Evolutionary conservation across 164 flowering plant genomes (phyloP).

Genomic region (Vitis vinifera): DNA sequence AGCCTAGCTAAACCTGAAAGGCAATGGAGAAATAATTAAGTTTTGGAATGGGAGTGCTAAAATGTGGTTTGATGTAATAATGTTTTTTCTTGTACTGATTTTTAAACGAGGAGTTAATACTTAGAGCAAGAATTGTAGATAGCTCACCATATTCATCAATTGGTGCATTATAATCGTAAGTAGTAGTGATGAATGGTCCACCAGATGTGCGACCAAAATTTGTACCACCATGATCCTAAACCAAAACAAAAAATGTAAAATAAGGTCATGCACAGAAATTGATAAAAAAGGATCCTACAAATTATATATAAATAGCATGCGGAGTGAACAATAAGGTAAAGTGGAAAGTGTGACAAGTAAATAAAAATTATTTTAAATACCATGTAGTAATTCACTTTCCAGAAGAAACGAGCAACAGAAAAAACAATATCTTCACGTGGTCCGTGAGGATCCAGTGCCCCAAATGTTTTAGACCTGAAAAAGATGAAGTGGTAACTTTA

Average conservation of each 20-base stretch:
- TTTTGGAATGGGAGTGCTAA: background rate
- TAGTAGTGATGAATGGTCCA: constrained; percentile 97
- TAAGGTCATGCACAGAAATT: background rate
- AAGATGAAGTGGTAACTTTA: too few species aligned
- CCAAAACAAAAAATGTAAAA: background rate
- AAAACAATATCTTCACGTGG: constrained; percentile 91
- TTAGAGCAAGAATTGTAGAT: background rate
- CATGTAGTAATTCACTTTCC: constrained; percentile 97
- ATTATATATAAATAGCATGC: background rate
- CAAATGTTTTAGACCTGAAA: constrained; percentile 93
- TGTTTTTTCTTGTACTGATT: too few species aligned
- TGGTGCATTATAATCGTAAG: constrained; percentile 99
- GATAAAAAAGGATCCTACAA: background rate
- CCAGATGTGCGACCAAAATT: constrained; percentile 81
- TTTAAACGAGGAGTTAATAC: background rate
- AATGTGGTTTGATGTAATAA: too few species aligned
- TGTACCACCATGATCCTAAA: constrained; percentile 76
- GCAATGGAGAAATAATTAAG: constrained; percentile 8
- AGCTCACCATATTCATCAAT: constrained; percentile 93
- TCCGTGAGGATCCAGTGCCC: constrained; percentile 82
- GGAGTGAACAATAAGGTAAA: background rate
- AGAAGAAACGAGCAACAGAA: constrained; percentile 94
- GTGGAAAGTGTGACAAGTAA: background rate
- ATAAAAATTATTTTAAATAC: constrained; percentile 30
- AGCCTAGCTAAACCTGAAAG: constrained; percentile 74